phyloP scores from a whole-genome alignment of 768 basidiomycete species.

The Sporobolomyces roseus region DNA sequence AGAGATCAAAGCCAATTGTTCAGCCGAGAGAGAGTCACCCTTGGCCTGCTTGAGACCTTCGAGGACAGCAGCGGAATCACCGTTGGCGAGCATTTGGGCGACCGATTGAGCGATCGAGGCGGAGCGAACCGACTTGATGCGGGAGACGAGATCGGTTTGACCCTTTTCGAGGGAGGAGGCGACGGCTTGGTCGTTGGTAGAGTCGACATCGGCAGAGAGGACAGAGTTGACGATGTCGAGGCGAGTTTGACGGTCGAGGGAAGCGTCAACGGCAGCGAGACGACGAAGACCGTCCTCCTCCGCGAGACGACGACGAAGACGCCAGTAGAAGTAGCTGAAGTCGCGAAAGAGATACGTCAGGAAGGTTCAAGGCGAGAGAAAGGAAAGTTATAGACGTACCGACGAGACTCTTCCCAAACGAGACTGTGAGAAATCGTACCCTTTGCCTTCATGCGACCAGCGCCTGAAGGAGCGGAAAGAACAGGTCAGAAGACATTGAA shows the following conservation, averaged over 20 bases:
- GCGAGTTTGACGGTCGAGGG: constrained; percentile 48
- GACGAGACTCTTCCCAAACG: constrained; percentile 43
- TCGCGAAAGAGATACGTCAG: too few relatives aligned
- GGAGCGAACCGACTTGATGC: constrained; percentile 41
- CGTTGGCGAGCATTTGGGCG: constrained; percentile 41
- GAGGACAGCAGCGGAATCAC: constrained; percentile 46
- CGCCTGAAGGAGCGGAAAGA: background rate
- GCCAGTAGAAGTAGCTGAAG: constrained; percentile 51
- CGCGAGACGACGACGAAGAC: constrained; percentile 47
- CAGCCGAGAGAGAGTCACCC: constrained; percentile 24
- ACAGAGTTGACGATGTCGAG: constrained; percentile 47
- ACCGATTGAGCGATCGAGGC: constrained; percentile 43
- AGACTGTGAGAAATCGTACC: constrained; percentile 44
- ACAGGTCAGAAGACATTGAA: background rate
- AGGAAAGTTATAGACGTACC: background rate
- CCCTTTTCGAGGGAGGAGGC: constrained; percentile 46
- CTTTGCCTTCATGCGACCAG: constrained; percentile 46
- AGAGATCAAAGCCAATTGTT: constrained; percentile 20
- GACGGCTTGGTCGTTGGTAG: constrained; percentile 43
- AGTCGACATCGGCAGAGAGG: constrained; percentile 35
- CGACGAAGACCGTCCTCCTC: constrained; percentile 47
- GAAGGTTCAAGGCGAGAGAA: background rate
- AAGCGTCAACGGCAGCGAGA: constrained; percentile 50
- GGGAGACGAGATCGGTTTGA: constrained; percentile 29
- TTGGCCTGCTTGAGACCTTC: constrained; percentile 44